phyloP scores from a whole-genome alignment of 2,329 filamentous ascomycete species.

The Bipolaris gigantea region DNA sequence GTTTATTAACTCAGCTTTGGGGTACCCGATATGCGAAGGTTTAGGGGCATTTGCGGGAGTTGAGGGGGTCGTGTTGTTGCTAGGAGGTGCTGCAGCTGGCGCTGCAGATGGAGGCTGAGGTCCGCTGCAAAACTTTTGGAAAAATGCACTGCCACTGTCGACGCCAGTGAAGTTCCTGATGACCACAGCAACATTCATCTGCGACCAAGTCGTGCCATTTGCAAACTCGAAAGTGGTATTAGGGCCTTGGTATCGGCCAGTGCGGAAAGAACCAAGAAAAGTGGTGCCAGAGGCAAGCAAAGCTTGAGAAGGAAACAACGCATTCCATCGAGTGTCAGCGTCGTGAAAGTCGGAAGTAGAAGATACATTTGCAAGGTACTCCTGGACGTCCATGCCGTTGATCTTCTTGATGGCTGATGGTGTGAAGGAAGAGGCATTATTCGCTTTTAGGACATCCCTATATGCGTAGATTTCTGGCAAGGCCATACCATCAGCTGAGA shows the following conservation, averaged over 20 bases:
- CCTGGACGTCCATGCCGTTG: conserved; percentile 40
- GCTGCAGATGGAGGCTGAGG: conserved; percentile 19
- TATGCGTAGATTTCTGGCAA: conserved; percentile 44
- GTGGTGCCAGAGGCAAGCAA: conserved; percentile 32
- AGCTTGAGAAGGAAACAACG: conserved; percentile 42
- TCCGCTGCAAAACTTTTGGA: conserved; percentile 44
- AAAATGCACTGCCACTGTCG: conserved; percentile 47
- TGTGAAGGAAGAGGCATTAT: conserved; percentile 32
- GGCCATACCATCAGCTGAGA: conserved; percentile 42
- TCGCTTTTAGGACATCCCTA: conserved; percentile 33
- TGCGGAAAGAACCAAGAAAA: conserved; percentile 36
- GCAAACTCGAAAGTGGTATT: conserved; percentile 42
- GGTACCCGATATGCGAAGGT: conserved; percentile 43
- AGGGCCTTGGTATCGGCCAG: conserved; percentile 36
- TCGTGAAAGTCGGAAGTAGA: conserved; percentile 42
- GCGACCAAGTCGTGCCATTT: conserved; percentile 40
- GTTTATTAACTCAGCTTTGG: conserved; percentile 43
- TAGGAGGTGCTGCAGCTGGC: conserved; percentile 15
- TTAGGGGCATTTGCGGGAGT: conserved; percentile 22
- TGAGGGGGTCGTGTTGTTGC: conserved; percentile 17
- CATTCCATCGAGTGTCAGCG: conserved; percentile 47
- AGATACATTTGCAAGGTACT: conserved; percentile 41
- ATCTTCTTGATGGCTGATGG: conserved; percentile 45
- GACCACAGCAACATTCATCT: conserved; percentile 38
- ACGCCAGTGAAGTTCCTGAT: conserved; percentile 41